phyloP scores from a whole-genome alignment of 768 basidiomycete species.

The Tylopilus vinaceipallidus region DNA sequence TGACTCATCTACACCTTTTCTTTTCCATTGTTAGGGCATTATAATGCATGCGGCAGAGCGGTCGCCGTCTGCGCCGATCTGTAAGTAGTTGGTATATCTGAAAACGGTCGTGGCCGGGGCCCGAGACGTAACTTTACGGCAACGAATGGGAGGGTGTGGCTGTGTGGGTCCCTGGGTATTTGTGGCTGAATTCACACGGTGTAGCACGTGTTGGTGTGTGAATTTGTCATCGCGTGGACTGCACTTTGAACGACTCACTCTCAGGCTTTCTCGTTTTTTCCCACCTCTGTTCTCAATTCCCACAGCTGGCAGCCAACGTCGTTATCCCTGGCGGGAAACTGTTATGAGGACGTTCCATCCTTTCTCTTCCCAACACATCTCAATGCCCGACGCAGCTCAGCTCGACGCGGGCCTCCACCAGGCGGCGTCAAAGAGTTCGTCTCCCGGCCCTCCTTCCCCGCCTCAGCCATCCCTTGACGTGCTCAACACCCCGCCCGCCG shows the following conservation, averaged over 20 bases:
- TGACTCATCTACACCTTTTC: slow-evolving; percentile 9
- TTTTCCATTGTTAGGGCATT: slow-evolving; percentile 13
- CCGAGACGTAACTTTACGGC: neutral
- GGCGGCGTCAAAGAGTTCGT: slow-evolving; percentile 38
- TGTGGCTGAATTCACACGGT: slow-evolving; percentile 31
- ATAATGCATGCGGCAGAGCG: slow-evolving; percentile 20
- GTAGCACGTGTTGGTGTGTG: slow-evolving; percentile 29
- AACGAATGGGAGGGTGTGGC: too few species aligned
- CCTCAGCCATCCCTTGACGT: slow-evolving; percentile 41
- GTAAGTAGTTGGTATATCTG: neutral
- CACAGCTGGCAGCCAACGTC: slow-evolving; percentile 42
- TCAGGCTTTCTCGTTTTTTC: slow-evolving; percentile 40
- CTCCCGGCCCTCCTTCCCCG: slow-evolving; percentile 47
- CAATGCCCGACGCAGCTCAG: slow-evolving; percentile 40
- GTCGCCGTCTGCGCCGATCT: neutral
- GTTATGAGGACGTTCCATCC: slow-evolving; percentile 45
- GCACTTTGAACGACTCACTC: slow-evolving; percentile 20
- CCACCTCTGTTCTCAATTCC: slow-evolving; percentile 45
- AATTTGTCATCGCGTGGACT: slow-evolving; percentile 19
- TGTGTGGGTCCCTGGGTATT: slow-evolving; percentile 4
- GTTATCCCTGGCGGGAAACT: slow-evolving; percentile 41
- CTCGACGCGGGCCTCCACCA: slow-evolving; percentile 33
- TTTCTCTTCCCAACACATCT: slow-evolving; percentile 41
- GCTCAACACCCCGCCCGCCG: slow-evolving; percentile 29
- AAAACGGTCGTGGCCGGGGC: neutral